phyloP scores from a whole-genome alignment of 164 flowering plant genomes.

The Vitis amurensis region DNA sequence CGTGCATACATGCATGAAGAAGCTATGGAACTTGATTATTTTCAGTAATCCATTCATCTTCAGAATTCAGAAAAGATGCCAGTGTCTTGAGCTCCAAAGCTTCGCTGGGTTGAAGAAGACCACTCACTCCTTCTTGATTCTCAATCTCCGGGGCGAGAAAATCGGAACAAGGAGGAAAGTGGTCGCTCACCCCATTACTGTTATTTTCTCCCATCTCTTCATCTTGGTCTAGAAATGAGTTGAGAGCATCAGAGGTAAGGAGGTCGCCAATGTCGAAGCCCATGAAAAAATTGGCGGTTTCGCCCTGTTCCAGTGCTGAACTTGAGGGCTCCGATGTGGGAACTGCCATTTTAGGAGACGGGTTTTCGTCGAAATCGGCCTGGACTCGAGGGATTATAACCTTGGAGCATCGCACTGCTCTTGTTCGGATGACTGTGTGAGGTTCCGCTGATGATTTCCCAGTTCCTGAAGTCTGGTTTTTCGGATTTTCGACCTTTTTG shows the following conservation, averaged over 20 bases:
- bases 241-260: slow-evolving; percentile 1
- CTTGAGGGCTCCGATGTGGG: too few relatives aligned
- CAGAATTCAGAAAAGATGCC: slow-evolving; percentile 7
- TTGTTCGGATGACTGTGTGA: slow-evolving; percentile 13
- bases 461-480: neutral
- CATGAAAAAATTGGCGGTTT: slow-evolving; percentile 2
- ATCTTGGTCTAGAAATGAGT: neutral
- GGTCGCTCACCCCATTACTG: neutral
- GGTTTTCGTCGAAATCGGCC: neutral
- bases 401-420: slow-evolving; percentile 13
- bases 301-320: too few relatives aligned
- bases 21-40: neutral
- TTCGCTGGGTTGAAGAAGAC: neutral
- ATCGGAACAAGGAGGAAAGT: neutral
- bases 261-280: slow-evolving; percentile 15
- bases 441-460: neutral
- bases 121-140: neutral
- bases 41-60: neutral
- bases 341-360: neutral
- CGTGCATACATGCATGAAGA: too few relatives aligned
- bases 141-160: neutral
- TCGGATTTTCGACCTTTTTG: neutral
- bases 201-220: neutral
- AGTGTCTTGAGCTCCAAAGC: neutral
- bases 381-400: neutral